phyloP scores from a whole-genome alignment of 331 rosid genomes.

The Stylosanthes scabra region DNA sequence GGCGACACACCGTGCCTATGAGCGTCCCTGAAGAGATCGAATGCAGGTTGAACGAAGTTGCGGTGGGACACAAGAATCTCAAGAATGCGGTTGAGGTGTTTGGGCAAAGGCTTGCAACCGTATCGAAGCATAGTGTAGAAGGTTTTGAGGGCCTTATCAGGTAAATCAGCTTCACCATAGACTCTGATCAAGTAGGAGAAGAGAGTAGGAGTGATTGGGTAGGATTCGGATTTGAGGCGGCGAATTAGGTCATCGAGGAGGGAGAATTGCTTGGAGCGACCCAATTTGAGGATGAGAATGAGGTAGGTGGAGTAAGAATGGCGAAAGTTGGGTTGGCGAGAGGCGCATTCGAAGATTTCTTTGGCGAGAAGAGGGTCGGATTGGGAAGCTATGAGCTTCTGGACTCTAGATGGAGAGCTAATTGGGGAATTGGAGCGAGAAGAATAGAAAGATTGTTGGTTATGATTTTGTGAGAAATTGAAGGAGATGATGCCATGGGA shows the following conservation, averaged over 20 bases:
- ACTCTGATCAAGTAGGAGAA: slow-evolving; percentile 68
- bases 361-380: slow-evolving; percentile 83
- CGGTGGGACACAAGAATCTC: slow-evolving; percentile 63
- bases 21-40: slow-evolving; percentile 72
- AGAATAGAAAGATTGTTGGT: slow-evolving; percentile 9
- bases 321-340: slow-evolving; percentile 69
- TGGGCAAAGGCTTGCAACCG: slow-evolving; percentile 59
- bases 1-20: slow-evolving; percentile 61
- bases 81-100: slow-evolving; percentile 78
- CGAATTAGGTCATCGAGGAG: slow-evolving; percentile 65
- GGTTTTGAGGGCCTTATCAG: slow-evolving; percentile 64
- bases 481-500: slow-evolving; percentile 1
- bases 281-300: slow-evolving; percentile 78
- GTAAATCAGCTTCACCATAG: slow-evolving; percentile 73
- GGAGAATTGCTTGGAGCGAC: slow-evolving; percentile 66
- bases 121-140: slow-evolving; percentile 74
- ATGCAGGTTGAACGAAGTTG: slow-evolving; percentile 58
- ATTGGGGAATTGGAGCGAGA: slow-evolving; percentile 30
- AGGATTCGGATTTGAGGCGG: slow-evolving; percentile 53
- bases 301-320: slow-evolving; percentile 71
- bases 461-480: slow-evolving; percentile 29
- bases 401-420: slow-evolving; percentile 76
- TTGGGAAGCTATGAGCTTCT: slow-evolving; percentile 80
- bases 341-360: slow-evolving; percentile 72
- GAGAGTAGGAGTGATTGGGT: slow-evolving; percentile 51